Evolutionary conservation across 257 asterid genomes (phyloP).

Genomic region (Solanum sejunctum): DNA sequence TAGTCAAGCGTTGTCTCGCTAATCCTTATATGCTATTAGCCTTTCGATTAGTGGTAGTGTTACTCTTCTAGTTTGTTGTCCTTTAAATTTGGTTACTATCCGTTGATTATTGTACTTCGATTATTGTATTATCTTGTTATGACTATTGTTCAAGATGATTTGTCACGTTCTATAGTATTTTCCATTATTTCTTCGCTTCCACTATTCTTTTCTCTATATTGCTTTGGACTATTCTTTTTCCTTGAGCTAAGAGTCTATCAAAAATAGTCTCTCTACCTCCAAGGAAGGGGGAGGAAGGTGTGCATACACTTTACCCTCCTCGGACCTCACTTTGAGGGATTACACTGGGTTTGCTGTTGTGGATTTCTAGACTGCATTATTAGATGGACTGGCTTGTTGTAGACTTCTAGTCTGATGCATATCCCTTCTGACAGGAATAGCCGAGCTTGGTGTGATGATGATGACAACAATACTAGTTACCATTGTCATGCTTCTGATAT

Average conservation of each 20-base stretch:
- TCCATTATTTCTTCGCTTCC: neutral
- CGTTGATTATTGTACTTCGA: neutral
- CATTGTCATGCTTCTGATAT: constrained; percentile 93
- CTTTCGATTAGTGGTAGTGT: neutral
- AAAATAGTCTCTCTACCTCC: neutral
- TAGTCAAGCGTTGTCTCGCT: neutral
- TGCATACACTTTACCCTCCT: neutral
- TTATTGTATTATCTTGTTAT: neutral
- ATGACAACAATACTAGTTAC: constrained; percentile 77
- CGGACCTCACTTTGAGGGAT: neutral
- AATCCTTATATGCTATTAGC: neutral
- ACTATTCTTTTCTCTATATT: neutral
- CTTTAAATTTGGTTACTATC: neutral
- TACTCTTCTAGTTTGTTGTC: neutral
- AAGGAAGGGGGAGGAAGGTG: neutral
- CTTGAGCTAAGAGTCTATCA: neutral
- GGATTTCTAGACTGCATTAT: neutral
- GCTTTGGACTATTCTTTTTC: neutral
- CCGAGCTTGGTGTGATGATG: constrained; percentile 97
- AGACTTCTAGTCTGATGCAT: constrained; percentile 25
- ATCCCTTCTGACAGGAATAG: constrained; percentile 51
- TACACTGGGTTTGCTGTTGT: neutral
- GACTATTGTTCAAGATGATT: neutral
- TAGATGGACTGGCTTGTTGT: neutral
- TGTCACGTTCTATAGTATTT: neutral